Conservation (phyloP, 179 eudicot species). For the Drosera spatulata region DNA sequence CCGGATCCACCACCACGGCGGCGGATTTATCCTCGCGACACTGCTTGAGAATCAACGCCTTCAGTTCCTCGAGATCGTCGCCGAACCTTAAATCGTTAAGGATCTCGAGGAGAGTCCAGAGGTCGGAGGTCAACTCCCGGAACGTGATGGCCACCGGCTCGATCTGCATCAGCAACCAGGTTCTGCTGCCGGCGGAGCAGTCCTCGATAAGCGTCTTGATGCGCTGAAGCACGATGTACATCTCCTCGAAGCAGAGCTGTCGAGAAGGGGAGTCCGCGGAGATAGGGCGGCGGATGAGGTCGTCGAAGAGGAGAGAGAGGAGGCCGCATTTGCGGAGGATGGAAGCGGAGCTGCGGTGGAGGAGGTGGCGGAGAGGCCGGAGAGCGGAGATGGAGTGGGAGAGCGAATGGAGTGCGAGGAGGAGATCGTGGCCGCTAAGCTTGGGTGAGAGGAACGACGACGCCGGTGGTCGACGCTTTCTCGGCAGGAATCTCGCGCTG, state of each 20-base stretch:
- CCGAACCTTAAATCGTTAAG: constrained; percentile 46
- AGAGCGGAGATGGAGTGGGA: constrained; percentile 44
- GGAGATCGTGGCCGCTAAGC: constrained; percentile 27
- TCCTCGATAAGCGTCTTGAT: constrained; percentile 51
- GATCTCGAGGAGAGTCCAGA: constrained; percentile 66
- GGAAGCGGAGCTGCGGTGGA: constrained; percentile 28
- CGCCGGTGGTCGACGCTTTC: constrained; percentile 59
- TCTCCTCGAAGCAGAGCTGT: constrained; percentile 60
- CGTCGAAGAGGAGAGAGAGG: constrained; percentile 16
- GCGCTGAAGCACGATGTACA: constrained; percentile 62
- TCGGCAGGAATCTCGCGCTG: constrained; percentile 38
- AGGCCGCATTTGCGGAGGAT: constrained; percentile 43
- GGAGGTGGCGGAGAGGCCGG: constrained; percentile 23
- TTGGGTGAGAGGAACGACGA: constrained; percentile 45
- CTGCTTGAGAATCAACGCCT: constrained; percentile 45
- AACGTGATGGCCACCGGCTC: constrained; percentile 35
- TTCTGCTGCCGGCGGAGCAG: constrained; percentile 52
- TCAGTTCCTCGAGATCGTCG: constrained; percentile 56
- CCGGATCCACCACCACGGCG: constrained; percentile 19
- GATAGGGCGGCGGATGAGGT: constrained; percentile 9
- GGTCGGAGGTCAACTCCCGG: constrained; percentile 50
- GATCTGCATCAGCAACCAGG: constrained; percentile 59
- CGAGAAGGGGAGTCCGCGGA: constrained; percentile 33
- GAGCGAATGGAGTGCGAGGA: constrained; percentile 37
- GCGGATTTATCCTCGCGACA: constrained; percentile 16